A percentile compares a stretch with the other conserved stretches of the same genome.
Conservation (phyloP, 345 rosid genomes). For the Corymbia maculata region DNA sequence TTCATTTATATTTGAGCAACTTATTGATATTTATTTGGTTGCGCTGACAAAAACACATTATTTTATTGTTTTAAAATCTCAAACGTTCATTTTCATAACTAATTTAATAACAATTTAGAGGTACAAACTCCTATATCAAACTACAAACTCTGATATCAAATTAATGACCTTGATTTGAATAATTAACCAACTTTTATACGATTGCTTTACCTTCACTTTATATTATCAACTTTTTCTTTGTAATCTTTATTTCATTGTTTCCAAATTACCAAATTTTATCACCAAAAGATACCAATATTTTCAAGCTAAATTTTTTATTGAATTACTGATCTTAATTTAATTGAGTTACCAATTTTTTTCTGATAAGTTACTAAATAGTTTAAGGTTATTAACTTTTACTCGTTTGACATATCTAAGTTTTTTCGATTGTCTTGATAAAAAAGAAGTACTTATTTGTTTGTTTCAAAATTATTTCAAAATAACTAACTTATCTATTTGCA, state of each 20-base stretch:
- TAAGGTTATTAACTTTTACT: not conserved
- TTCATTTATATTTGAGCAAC: not conserved
- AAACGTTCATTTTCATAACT: not conserved
- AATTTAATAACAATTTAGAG: not conserved
- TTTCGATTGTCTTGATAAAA: accelerated
- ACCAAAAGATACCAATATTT: not conserved
- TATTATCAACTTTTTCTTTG: not conserved
- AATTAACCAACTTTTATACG: not conserved
- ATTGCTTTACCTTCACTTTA: not conserved
- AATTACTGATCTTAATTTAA: not conserved
- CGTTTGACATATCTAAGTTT: not conserved
- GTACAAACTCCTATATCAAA: not conserved
- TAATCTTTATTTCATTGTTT: not conserved
- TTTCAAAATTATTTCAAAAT: not conserved
- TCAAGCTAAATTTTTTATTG: not conserved
- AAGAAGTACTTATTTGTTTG: not conserved
- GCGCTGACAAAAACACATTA: not conserved
- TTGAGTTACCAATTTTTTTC: not conserved
- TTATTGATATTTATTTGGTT: not conserved
- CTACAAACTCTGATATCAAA: not conserved
- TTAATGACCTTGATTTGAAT: not conserved
- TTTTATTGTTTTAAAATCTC: not conserved
- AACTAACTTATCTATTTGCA: not conserved
- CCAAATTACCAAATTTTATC: not conserved
- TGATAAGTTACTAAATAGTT: not conserved